These are phyloP conservation scores for Punica granatum DNA, from an alignment of 345 rosid genomes.

Conservation along the genomic window DNA sequence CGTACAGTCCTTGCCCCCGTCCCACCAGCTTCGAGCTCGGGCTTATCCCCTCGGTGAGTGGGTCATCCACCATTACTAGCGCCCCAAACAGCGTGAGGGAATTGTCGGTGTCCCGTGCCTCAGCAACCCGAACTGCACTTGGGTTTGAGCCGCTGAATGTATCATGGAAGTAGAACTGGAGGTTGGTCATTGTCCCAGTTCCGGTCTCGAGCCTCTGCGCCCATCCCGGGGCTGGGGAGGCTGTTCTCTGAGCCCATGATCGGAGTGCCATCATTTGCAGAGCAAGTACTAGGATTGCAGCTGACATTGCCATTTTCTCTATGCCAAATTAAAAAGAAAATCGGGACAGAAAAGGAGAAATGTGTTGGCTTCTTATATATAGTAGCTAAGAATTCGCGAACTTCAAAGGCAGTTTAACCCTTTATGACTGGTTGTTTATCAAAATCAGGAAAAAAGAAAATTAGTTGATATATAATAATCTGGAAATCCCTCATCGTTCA, in stretches of 20 bases:
- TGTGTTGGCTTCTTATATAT: background rate
- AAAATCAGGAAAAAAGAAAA: background rate
- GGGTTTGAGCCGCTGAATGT: conserved; percentile 48
- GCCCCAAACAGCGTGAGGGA: conserved; percentile 49
- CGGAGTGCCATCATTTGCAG: conserved; percentile 8
- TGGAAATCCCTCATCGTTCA: no score
- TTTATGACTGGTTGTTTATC: background rate
- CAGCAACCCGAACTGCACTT: conserved; percentile 42
- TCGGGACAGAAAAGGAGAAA: background rate
- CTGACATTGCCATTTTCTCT: conserved; percentile 19
- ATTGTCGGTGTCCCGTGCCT: conserved; percentile 22
- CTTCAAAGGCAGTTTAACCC: background rate
- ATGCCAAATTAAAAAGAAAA: background rate
- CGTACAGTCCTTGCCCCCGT: conserved; percentile 61
- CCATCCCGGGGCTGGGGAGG: background rate
- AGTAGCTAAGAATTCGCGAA: background rate
- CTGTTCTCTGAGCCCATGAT: conserved; percentile 18
- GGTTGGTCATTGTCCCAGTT: conserved; percentile 22
- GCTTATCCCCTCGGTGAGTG: conserved; percentile 43
- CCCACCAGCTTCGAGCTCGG: conserved; percentile 57
- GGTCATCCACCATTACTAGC: conserved; percentile 44
- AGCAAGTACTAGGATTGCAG: conserved; percentile 6
- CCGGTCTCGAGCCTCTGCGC: background rate
- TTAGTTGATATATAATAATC: background rate
- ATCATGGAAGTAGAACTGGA: conserved; percentile 72